Conservation (phyloP, 2,329 filamentous ascomycete genomes). For the Dactylellina haptotyla region DNA sequence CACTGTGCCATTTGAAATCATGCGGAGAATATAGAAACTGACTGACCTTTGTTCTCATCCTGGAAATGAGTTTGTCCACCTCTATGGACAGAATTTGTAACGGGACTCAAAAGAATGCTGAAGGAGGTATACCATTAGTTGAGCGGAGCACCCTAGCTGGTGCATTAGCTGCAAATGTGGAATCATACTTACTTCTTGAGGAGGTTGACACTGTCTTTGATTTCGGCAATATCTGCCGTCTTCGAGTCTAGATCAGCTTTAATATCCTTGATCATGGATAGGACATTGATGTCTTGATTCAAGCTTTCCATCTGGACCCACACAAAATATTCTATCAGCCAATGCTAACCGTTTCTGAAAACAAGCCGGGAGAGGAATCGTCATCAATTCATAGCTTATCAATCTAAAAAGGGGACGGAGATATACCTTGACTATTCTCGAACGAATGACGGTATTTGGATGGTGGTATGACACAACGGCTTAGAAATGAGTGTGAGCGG, state of each 20-base stretch:
- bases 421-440: too few species aligned
- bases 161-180: not conserved
- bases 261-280: conserved; percentile 29
- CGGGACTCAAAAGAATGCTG: conserved; percentile 14
- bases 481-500: too few species aligned
- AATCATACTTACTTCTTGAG: conserved; percentile 25
- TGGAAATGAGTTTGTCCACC: not conserved
- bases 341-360: not conserved
- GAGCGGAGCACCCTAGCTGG: not conserved
- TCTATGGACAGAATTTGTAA: not conserved
- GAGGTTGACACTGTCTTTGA: conserved; percentile 15
- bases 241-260: conserved; percentile 33
- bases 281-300: conserved; percentile 2
- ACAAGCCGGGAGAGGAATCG: not conserved
- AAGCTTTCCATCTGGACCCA: conserved; percentile 36
- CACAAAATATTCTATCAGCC: not conserved
- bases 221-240: conserved; percentile 36
- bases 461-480: too few species aligned
- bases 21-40: not conserved
- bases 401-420: too few species aligned
- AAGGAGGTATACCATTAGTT: conserved; percentile 6
- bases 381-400: not conserved
- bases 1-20: not conserved
- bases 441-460: too few species aligned
- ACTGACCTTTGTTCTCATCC: conserved; percentile 5